These are phyloP conservation scores for Saccharomyces kudriavzevii DNA, from an alignment of 805 yeast genomes.

Conservation along the genomic window DNA sequence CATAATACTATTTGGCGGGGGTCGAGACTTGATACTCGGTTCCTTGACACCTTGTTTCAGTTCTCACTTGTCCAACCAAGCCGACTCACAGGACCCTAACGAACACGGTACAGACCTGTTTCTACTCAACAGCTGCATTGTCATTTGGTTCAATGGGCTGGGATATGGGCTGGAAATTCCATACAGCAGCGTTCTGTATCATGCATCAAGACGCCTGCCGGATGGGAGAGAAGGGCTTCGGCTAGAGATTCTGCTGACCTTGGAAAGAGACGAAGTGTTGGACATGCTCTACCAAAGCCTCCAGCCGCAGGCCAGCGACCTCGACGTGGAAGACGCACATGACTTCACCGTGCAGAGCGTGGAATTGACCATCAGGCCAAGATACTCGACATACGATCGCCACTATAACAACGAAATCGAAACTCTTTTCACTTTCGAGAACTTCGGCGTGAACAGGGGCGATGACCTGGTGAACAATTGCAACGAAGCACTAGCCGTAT, in stretches of 20 bases:
- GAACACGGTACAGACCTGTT: constrained; percentile 27
- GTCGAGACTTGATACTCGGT: constrained; percentile 30
- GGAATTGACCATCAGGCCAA: constrained; percentile 33
- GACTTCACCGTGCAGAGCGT: constrained; percentile 16
- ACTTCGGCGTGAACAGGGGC: constrained; percentile 36
- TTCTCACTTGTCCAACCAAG: background rate
- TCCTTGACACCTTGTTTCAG: constrained; percentile 6
- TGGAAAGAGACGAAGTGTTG: constrained; percentile 22
- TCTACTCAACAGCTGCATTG: constrained; percentile 30
- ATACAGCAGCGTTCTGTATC: constrained; percentile 28
- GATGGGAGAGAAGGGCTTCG: constrained; percentile 21
- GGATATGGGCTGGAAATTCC: constrained; percentile 34
- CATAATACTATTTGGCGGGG: constrained; percentile 36
- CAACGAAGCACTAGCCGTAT: constrained; percentile 32
- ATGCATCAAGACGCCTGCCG: constrained; percentile 18
- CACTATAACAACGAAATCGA: constrained; percentile 31
- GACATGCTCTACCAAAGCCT: constrained; percentile 18
- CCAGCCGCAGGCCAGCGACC: background rate
- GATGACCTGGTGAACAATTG: constrained; percentile 33
- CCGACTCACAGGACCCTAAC: background rate
- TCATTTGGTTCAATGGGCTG: constrained; percentile 34
- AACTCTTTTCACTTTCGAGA: constrained; percentile 30
- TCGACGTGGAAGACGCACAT: background rate
- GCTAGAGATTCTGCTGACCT: constrained; percentile 20
- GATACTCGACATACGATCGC: constrained; percentile 30